phyloP scores from a whole-genome alignment of 2,329 filamentous ascomycete genomes.

The Talaromyces sp. region DNA sequence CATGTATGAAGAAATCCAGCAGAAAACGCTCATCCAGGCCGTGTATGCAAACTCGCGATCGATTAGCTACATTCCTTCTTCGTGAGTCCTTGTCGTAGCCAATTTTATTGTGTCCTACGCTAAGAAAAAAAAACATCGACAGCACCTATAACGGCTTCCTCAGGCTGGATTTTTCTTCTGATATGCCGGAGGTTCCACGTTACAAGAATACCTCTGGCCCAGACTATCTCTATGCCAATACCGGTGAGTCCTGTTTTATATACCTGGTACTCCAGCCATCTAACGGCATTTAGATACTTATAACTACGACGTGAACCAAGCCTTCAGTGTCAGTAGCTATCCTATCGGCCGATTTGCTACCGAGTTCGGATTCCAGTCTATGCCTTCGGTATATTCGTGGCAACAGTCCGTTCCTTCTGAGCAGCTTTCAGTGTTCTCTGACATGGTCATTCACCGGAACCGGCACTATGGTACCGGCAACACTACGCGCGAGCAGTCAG shows the following conservation, averaged over 20 bases:
- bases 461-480: neutral
- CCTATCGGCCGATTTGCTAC: slow-evolving; percentile 64
- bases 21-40: slow-evolving; percentile 48
- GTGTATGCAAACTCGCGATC: slow-evolving; percentile 56
- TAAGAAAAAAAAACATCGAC: slow-evolving; percentile 35
- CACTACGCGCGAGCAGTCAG: neutral
- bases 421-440: slow-evolving; percentile 1
- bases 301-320: neutral
- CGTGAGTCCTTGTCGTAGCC: slow-evolving; percentile 39
- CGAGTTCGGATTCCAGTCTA: slow-evolving; percentile 81
- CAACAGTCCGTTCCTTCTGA: neutral
- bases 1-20: slow-evolving; percentile 42
- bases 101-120: slow-evolving; percentile 67
- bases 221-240: neutral
- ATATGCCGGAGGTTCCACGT: neutral
- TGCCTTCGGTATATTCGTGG: slow-evolving; percentile 3
- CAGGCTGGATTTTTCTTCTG: neutral
- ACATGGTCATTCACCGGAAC: neutral
- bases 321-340: neutral
- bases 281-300: neutral
- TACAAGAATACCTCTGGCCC: neutral
- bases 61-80: slow-evolving; percentile 58
- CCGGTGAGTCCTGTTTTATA: neutral
- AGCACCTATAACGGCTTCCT: neutral
- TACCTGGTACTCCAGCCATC: neutral